These are phyloP conservation scores for Kodamaea sp. DNA, from an alignment of 1,139 yeast species.

Conservation along the genomic window DNA sequence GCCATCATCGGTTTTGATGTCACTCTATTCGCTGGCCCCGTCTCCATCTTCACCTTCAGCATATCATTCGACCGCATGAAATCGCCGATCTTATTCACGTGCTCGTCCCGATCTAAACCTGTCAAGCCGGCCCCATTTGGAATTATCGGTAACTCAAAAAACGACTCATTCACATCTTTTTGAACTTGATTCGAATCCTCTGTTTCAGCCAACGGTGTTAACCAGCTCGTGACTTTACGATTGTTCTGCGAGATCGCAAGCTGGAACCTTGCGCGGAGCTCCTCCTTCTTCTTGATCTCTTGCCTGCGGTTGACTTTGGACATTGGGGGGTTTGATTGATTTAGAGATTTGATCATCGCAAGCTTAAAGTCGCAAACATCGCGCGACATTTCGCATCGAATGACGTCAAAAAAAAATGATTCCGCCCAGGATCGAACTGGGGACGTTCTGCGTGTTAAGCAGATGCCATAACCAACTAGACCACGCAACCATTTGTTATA, in stretches of 20 bases:
- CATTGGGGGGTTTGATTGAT: constrained; percentile 11
- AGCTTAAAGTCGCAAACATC: not conserved
- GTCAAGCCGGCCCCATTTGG: constrained; percentile 42
- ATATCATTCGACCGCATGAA: constrained; percentile 21
- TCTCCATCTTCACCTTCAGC: constrained; percentile 12
- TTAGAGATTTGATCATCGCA: too few species aligned
- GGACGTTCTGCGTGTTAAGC: constrained; percentile 99
- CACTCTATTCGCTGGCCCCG: constrained; percentile 3
- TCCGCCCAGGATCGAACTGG: constrained; percentile 99
- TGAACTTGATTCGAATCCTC: constrained; percentile 4
- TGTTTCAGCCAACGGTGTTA: constrained; percentile 19
- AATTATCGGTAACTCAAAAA: constrained; percentile 43
- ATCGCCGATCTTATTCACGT: constrained; percentile 25
- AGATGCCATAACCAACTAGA: constrained; percentile 99
- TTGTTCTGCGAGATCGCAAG: constrained; percentile 38
- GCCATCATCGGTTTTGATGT: constrained; percentile 40
- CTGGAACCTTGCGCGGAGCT: constrained; percentile 47
- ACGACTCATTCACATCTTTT: constrained; percentile 15
- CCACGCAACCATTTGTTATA: constrained; percentile 64
- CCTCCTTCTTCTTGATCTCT: constrained; percentile 47
- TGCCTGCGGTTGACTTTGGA: constrained; percentile 31
- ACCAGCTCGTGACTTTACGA: constrained; percentile 41
- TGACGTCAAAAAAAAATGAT: not conserved
- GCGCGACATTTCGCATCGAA: not conserved
- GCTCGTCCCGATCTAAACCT: constrained; percentile 15